Conservation (phyloP, 768 basidiomycete species). For the Mycena olivaceomarginata region DNA sequence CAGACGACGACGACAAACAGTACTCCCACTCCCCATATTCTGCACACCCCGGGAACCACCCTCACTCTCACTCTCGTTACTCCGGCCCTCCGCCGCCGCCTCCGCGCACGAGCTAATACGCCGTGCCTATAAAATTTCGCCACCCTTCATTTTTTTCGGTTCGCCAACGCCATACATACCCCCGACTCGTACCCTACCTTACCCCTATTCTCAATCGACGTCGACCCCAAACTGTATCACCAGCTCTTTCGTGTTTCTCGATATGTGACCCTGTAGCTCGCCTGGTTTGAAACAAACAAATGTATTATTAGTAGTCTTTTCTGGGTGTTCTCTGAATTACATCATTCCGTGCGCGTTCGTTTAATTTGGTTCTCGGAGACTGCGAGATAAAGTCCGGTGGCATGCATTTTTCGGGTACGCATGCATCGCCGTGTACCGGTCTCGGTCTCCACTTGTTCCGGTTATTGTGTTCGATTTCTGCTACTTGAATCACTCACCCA, state of each 20-base stretch:
- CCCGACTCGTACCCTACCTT: conserved; percentile 9
- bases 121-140: conserved; percentile 5
- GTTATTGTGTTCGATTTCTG: no score
- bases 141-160: not conserved
- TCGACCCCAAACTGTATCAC: conserved; percentile 27
- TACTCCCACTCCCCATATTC: conserved; percentile 11
- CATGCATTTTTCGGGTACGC: no score
- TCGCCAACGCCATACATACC: not conserved
- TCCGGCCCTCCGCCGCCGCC: conserved; percentile 15
- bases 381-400: no score
- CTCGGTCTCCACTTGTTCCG: no score
- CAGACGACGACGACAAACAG: not conserved
- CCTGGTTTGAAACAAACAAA: conserved; percentile 8
- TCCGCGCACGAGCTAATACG: conserved; percentile 14
- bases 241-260: conserved; percentile 27
- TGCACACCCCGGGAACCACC: conserved; percentile 10
- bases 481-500: no score
- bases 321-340: not conserved
- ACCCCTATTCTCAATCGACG: conserved; percentile 6
- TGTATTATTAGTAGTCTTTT: conserved; percentile 35
- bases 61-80: not conserved
- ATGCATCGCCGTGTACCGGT: no score
- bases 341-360: not conserved
- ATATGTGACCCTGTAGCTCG: conserved; percentile 19
- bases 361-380: not conserved